Evolutionary conservation across 169 alveolate genomes (phyloP).

Genomic region (Eimeria tenella): DNA sequence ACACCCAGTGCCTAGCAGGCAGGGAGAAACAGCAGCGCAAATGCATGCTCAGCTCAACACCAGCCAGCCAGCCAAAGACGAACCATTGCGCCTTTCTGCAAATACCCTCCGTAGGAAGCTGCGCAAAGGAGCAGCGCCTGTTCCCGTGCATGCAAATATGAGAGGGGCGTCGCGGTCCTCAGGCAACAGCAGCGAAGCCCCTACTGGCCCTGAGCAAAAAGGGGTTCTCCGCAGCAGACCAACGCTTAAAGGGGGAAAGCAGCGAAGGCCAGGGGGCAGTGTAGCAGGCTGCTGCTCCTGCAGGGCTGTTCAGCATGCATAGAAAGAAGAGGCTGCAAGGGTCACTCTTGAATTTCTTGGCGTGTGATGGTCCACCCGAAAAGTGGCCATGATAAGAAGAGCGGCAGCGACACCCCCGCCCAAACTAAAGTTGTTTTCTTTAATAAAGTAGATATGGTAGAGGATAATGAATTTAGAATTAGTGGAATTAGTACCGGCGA

Average conservation of each 20-base stretch:
- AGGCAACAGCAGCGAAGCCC: conserved; percentile 54
- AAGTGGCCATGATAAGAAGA: too few relatives aligned
- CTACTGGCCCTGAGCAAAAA: conserved; percentile 27
- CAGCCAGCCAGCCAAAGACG: not conserved
- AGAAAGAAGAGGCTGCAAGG: not conserved
- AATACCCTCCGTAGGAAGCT: conserved; percentile 27
- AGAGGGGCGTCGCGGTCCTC: conserved; percentile 4
- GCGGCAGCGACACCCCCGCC: too few relatives aligned
- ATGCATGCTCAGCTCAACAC: not conserved
- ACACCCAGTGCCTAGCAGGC: not conserved
- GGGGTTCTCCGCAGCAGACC: not conserved
- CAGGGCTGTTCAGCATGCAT: not conserved
- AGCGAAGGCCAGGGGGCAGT: not conserved
- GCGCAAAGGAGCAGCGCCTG: conserved; percentile 62
- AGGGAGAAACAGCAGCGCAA: not conserved
- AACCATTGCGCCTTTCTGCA: conserved; percentile 15
- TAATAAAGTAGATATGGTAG: too few relatives aligned
- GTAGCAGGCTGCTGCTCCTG: too few relatives aligned
- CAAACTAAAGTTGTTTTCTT: too few relatives aligned
- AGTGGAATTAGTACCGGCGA: not conserved
- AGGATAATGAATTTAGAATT: too few relatives aligned
- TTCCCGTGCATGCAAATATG: conserved; percentile 61
- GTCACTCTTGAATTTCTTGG: too few relatives aligned
- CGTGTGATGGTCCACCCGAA: too few relatives aligned
- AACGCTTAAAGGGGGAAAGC: not conserved